phyloP scores from a whole-genome alignment of 257 asterid species.

The Nicotiana tabacum region DNA sequence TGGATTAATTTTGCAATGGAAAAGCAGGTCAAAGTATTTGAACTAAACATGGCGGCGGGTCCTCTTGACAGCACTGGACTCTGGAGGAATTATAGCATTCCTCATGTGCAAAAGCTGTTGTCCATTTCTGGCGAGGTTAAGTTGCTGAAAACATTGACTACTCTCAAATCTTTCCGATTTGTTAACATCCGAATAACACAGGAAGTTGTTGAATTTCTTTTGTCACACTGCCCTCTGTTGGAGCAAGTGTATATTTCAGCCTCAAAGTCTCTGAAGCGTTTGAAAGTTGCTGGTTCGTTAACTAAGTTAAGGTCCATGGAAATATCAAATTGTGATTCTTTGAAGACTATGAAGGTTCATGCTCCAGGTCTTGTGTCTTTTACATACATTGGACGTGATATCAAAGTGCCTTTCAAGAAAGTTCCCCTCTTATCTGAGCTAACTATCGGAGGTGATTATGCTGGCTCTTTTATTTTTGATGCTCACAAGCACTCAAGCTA shows the following conservation, averaged over 20 bases:
- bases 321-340: not conserved
- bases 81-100: not conserved
- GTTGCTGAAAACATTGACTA: not conserved
- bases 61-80: not conserved
- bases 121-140: not conserved
- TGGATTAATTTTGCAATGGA: not conserved
- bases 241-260: not conserved
- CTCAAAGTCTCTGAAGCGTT: not conserved
- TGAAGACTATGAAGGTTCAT: not conserved
- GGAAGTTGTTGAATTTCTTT: not conserved
- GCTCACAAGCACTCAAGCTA: not conserved
- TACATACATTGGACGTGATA: not conserved
- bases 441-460: not conserved
- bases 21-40: not conserved
- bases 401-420: not conserved
- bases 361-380: not conserved
- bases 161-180: not conserved
- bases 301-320: not conserved
- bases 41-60: not conserved
- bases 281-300: not conserved
- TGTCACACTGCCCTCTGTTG: not conserved
- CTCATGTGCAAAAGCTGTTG: not conserved
- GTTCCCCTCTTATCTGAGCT: not conserved
- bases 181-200: not conserved
- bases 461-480: not conserved